Base-by-base conservation (phyloP, 1,284 basidiomycete species). In the Fomitopsis pinicola region DNA sequence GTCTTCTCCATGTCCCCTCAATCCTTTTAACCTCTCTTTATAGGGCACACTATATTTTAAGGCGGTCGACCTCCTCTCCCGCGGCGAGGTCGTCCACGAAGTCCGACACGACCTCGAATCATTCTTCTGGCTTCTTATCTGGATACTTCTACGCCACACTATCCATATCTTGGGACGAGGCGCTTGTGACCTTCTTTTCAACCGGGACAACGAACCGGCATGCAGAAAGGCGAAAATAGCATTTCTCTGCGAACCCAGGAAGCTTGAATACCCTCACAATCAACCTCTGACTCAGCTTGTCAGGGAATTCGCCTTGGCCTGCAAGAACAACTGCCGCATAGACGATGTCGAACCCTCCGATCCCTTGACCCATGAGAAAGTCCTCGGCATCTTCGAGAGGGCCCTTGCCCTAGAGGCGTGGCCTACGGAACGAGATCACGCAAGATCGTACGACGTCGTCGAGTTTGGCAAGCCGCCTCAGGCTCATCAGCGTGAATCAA, bases 11-110 rank as follows among this genome's bases (percentile, higher is more conserved):
- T 19, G 12, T n/a, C 15, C 3, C n/a, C 4, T 42, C 6, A 17
- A 22, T 36, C 48, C 17, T 19, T 38, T 26, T 12, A 15, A 10
- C 4, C 26, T 14, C 3, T 14, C 14, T 17, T 33, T 33, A 1
- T 22, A 67, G 66, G 66, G 63, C 4, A 67, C 66, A 0, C 59
- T 58, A 14, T 60, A 61, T 48, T 66, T 64, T 56, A 66, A 66
- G 50, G 63, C 63, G 10, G 14, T 62, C 14, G 59, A 59, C 15
- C 30, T 61, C 1, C 40, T 58, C 38, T 12, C 38, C 15, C n/a
- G 40, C 17, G 46, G 57, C 14, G 26, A 7, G 12, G 30, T 45
- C 4, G 38, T 57, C 2, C 64, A 67, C 22, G 40, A 55, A 7
- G 44, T 42, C 1, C 38, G 58, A 2, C 66, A 67, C 28, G 66